Evolutionary conservation across 1,139 yeast genomes (phyloP), one percentile per base, ranked within the genome.

Genomic region (Nakaseomyces uthaithaninus): DNA sequence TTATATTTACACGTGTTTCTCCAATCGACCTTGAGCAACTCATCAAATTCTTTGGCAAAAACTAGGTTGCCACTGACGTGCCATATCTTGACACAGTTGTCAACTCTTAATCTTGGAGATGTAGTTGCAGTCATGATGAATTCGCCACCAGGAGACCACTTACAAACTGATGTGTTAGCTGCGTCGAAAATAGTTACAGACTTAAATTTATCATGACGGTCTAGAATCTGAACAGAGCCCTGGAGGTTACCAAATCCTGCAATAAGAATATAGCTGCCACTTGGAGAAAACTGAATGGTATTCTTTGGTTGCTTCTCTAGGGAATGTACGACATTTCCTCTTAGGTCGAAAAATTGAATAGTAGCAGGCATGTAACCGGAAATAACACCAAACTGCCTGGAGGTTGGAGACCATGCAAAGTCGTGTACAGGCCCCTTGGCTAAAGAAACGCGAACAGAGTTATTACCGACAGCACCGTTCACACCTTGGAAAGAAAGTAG

Each of bases 101-200:
- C 99, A 39, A 93, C 99, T 59, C 98, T 78, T 56, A 93, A 74
- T 56, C 99, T 75, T 47, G 99, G 99, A 17, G 96, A 79, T 0
- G 98, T 91, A 6, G 98, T 93, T 18, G 98, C 98, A 15, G 97
- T 89, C 61, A 93, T 68, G 45, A 93, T 79, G 58, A 74, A 86
- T 57, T 94, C 77, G 28, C 98, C 97, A 65, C 93, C 94, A n/a
- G 99, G 98, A 3, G 94, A 80, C 98, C 98, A 93, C 62, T 84
- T 87, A 62, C 96, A 89, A 37, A 82, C 94, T 22, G 94, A 82
- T 10, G 97, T 87, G 66, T 93, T 93, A 37, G 95, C 68, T 3
- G 97, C 98, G 59, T 85, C 87, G 59, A 91, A 83, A 26, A 86
- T 74, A 14, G 87, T 71, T 40, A 91, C 75, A 63, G 85, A 84